These are phyloP conservation scores for Zasmidium angulare DNA, from an alignment of 2,329 filamentous ascomycete genomes.

Conservation along the genomic window DNA sequence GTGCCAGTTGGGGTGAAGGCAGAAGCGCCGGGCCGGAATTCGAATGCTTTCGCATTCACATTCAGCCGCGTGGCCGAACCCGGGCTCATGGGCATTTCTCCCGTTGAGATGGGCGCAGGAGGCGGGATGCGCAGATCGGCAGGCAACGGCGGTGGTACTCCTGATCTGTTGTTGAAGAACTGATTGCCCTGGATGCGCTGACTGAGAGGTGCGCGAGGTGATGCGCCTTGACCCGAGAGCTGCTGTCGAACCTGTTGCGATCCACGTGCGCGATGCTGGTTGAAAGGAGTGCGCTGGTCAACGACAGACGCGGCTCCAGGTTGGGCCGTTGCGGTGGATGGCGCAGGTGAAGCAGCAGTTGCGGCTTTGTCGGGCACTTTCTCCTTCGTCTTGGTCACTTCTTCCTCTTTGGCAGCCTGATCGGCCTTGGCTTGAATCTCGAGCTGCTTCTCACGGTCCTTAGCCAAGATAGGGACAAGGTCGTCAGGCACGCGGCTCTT, in stretches of 20 bases:
- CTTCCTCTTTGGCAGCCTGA: constrained; percentile 64
- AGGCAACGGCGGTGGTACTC: constrained; percentile 48
- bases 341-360: constrained; percentile 23
- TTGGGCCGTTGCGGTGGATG: constrained; percentile 12
- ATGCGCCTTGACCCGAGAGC: constrained; percentile 6
- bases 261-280: constrained; percentile 12
- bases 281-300: constrained; percentile 10
- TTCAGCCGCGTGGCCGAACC: constrained; percentile 59
- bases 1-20: constrained; percentile 79
- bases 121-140: constrained; percentile 68
- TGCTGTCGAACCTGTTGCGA: constrained; percentile 8
- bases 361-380: constrained; percentile 24
- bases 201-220: constrained; percentile 20
- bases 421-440: constrained; percentile 88
- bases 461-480: constrained; percentile 90
- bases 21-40: constrained; percentile 76
- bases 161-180: constrained; percentile 1
- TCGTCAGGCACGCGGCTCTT: constrained; percentile 89
- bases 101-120: constrained; percentile 29
- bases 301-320: constrained; percentile 1
- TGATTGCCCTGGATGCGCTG: constrained; percentile 20
- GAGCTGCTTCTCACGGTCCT: constrained; percentile 91
- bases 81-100: constrained; percentile 46
- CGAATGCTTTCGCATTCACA: constrained; percentile 71
- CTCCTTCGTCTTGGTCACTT: constrained; percentile 46